phyloP scores from a whole-genome alignment of 768 basidiomycete genomes.

The Tricholoma flavovirens region DNA sequence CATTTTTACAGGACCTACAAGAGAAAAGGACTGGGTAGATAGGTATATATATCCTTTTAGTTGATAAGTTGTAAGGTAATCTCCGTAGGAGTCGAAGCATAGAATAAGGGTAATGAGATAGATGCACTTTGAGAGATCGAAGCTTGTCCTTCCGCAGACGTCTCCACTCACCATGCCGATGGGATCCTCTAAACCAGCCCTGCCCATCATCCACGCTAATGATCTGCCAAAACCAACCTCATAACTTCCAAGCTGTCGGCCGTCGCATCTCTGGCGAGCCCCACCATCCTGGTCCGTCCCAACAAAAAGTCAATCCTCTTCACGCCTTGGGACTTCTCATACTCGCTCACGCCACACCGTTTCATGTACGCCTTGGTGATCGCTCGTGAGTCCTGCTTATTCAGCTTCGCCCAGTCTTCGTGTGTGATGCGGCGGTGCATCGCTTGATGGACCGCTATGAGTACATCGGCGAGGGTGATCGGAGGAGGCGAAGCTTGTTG shows the following conservation, averaged over 20 bases:
- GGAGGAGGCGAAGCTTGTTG: slow-evolving; percentile 19
- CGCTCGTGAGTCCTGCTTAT: slow-evolving; percentile 21
- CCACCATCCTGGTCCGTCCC: slow-evolving; percentile 42
- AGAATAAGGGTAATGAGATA: too few species aligned
- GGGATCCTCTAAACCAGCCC: too few species aligned
- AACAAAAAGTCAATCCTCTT: slow-evolving; percentile 56
- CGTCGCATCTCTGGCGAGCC: slow-evolving; percentile 35
- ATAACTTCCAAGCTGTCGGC: slow-evolving; percentile 30
- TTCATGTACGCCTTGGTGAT: slow-evolving; percentile 33
- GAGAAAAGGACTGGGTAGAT: too few species aligned
- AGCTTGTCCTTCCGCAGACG: too few species aligned
- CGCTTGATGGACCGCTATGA: slow-evolving; percentile 43
- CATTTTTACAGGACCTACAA: too few species aligned
- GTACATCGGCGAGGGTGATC: slow-evolving; percentile 55
- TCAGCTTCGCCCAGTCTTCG: slow-evolving; percentile 31
- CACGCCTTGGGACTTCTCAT: slow-evolving; percentile 44
- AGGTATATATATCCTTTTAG: too few species aligned
- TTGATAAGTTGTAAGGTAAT: too few species aligned
- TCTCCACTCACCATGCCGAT: too few species aligned
- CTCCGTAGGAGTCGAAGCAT: too few species aligned
- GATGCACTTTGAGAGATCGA: too few species aligned
- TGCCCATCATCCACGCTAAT: background rate
- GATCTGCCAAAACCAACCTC: slow-evolving; percentile 19
- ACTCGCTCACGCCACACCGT: slow-evolving; percentile 26
- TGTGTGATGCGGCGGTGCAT: slow-evolving; percentile 42